Evolutionary conservation across 148 eudicot genomes (phyloP).

Genomic region (Beta vulgaris): DNA sequence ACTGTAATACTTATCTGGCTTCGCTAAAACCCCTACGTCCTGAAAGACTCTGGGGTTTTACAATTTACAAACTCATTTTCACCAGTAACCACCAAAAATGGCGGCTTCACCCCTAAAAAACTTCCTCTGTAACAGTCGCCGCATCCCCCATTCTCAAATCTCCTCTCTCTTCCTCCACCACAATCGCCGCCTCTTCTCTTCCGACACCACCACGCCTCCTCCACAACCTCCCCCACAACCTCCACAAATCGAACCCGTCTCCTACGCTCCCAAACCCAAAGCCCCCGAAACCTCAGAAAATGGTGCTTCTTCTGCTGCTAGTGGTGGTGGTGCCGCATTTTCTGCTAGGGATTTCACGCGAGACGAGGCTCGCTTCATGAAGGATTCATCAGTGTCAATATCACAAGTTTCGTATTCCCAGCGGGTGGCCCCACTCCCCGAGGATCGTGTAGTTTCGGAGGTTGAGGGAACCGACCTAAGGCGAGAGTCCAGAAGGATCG

Average conservation of each 20-base stretch:
- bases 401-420: slow-evolving; percentile 43
- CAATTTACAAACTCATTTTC: not conserved
- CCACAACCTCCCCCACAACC: not conserved
- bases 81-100: slow-evolving; percentile 8
- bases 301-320: not conserved
- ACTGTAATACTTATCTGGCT: no score
- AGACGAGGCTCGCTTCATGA: slow-evolving; percentile 69
- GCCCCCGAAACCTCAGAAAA: slow-evolving; percentile 3
- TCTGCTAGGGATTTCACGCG: slow-evolving; percentile 35
- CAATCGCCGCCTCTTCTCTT: slow-evolving; percentile 15
- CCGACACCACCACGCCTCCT: not conserved
- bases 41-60: no score
- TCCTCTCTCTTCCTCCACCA: slow-evolving; percentile 10
- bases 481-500: slow-evolving; percentile 47
- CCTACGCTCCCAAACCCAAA: slow-evolving; percentile 54
- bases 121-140: slow-evolving; percentile 42
- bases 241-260: slow-evolving; percentile 40
- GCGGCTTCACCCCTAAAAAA: slow-evolving; percentile 44
- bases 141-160: slow-evolving; percentile 25
- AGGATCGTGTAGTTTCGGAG: slow-evolving; percentile 31
- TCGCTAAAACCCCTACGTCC: no score
- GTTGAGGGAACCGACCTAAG: slow-evolving; percentile 23
- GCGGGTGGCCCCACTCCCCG: slow-evolving; percentile 85
- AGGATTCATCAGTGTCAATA: slow-evolving; percentile 35
- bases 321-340: not conserved